phyloP scores from a whole-genome alignment of 768 basidiomycete species.

The Russula olivacea region DNA sequence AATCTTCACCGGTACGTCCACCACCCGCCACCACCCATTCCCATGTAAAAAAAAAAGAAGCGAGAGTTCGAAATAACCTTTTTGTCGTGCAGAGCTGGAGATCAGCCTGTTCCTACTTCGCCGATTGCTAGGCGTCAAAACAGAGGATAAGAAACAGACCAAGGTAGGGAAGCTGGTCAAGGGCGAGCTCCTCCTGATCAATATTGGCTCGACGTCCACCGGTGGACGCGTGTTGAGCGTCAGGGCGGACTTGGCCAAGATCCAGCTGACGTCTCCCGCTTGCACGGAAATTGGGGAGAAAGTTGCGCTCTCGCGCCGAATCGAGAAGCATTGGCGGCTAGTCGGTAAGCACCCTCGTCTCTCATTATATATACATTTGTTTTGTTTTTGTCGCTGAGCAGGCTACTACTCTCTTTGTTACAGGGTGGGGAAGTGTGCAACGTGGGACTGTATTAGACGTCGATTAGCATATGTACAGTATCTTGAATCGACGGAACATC shows the following conservation, averaged over 20 bases:
- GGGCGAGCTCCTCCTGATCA: constrained; percentile 90
- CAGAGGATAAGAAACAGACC: constrained; percentile 98
- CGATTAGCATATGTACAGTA: constrained; percentile 42
- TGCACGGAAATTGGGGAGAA: constrained; percentile 98
- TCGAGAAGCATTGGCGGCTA: constrained; percentile 98
- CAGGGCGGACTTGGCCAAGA: constrained; percentile 92
- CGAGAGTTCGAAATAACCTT: neutral
- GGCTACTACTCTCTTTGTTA: neutral
- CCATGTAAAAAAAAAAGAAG: neutral
- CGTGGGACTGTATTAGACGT: constrained; percentile 79
- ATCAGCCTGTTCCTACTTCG: constrained; percentile 93
- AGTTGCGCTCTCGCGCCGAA: constrained; percentile 88
- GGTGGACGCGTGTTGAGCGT: constrained; percentile 93
- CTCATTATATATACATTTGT: neutral
- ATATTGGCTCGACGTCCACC: constrained; percentile 96
- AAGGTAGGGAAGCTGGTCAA: constrained; percentile 90
- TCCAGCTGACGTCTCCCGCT: constrained; percentile 87
- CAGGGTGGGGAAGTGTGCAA: constrained; percentile 75
- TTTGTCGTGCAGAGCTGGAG: constrained; percentile 66
- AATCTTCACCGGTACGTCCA: constrained; percentile 72
- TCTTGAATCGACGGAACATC: neutral
- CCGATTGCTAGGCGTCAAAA: constrained; percentile 94
- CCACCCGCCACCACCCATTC: neutral
- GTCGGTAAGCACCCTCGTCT: constrained; percentile 59
- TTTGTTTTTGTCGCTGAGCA: neutral